A percentile compares a stretch with the other conserved stretches of the same genome.
Evolutionary conservation across 225 moss, liverwort and hornwort species (phyloP).

Genomic region (Polytrichum commune): DNA sequence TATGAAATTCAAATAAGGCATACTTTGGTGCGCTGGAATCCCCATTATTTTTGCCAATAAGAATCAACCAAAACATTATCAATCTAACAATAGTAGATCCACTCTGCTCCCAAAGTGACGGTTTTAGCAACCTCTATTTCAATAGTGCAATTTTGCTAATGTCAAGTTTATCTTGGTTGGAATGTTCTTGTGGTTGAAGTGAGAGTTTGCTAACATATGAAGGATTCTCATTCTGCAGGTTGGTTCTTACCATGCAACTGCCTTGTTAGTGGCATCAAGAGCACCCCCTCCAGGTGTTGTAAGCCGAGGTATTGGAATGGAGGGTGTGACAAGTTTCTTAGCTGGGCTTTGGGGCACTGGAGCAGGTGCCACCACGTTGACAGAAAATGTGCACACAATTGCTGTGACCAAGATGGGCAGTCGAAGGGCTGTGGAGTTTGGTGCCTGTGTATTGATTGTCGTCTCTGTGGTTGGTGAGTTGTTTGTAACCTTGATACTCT

Average conservation of each 20-base stretch:
- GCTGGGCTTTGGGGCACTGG: constrained; percentile 99
- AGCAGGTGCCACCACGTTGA: constrained; percentile 76
- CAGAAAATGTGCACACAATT: constrained; percentile 96
- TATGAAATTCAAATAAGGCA: too few relatives aligned
- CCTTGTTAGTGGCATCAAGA: constrained; percentile 83
- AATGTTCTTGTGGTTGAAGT: neutral
- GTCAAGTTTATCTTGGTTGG: neutral
- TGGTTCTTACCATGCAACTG: constrained; percentile 85
- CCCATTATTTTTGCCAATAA: too few relatives aligned
- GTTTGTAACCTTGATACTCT: too few relatives aligned
- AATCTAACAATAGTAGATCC: too few relatives aligned
- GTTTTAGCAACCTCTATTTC: too few relatives aligned
- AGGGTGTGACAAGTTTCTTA: constrained; percentile 77
- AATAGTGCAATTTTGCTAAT: neutral
- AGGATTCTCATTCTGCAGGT: constrained; percentile 44
- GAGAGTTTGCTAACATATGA: constrained; percentile 1
- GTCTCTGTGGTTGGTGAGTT: constrained; percentile 75
- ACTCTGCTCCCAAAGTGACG: too few relatives aligned
- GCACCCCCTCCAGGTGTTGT: constrained; percentile 91
- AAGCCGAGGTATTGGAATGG: constrained; percentile 82
- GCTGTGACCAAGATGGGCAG: constrained; percentile 99
- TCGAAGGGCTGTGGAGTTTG: constrained; percentile 79
- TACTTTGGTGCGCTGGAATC: too few relatives aligned
- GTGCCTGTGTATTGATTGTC: constrained; percentile 70
- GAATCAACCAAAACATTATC: too few relatives aligned